Evolutionary conservation across 2,329 filamentous ascomycete genomes (phyloP), one percentile per base, ranked within the genome.

Genomic region (Talaromyces sp.): DNA sequence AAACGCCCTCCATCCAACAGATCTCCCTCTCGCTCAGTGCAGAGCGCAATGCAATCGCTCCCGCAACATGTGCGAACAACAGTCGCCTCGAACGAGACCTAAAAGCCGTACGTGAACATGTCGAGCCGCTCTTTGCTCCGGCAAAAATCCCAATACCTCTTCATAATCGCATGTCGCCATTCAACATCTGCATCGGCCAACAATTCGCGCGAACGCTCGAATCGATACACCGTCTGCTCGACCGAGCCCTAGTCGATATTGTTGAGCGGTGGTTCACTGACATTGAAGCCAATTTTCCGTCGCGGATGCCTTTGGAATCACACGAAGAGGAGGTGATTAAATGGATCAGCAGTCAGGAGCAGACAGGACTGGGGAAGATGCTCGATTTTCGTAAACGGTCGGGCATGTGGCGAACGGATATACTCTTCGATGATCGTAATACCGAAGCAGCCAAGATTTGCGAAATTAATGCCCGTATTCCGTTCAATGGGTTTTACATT

Each of bases 231-330:
- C 66, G 68, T 39, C 66, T 72, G 2, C 63, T 74, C 14, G 63
- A 67, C 22, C 56, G 67, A 4, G 72, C 72, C 16, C 66, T 74
- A 7, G 67, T 66, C n/a, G 68, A 74, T 60, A 74, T 75, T 37
- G 68, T 74, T 3, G 67, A 72, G 27, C 61, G 73, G 66, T 75
- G 73, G 73, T 73, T 70, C 69, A 67, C 67, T 1, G 73, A 75
- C 52, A 9, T 39, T 0, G 50, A 68, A 9, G 70, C 72, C 1
- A 22, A 60, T 2, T 71, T 75, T 31, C 69, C 72, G 4, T 41
- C 59, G 9, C 65, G 70, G 2, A 73, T 74, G 73, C 72, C 73
- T 7, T 59, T 74, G 37, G 72, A 74, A 49, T 45, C 64, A 1
- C 61, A 69, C 3, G 73, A 73, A 43, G 72, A 74, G 47, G 66